Evolutionary conservation across 306 rosid species (phyloP), one percentile per base, ranked within the genome.

Genomic region (Oxytropis ochrocephala): DNA sequence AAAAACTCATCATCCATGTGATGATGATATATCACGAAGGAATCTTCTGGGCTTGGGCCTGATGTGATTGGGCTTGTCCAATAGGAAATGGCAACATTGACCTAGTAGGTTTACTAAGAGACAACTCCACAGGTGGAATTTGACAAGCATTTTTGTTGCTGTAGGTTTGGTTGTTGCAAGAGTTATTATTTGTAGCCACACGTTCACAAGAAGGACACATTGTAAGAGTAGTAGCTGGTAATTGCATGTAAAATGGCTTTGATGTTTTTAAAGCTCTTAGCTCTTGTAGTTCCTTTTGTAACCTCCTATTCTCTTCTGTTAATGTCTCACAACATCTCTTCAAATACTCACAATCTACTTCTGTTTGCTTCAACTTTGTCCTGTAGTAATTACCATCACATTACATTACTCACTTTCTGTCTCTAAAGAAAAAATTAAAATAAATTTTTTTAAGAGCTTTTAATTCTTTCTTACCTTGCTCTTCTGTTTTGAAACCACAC

Each of bases 401-500:
- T 38, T 8, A 8, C 43, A 4, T 5, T 11, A 1, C 7, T 12
- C 55, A 2, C 19, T 49, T 7, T 16, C 1, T 11, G 17, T 17
- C 5, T 74, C 61, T 24, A 47, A 14, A 5, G 0, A 8, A 38
- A 9, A 14, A 5, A 6, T 27, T 32, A 11, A 2, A 49, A 50
- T 18, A 14, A 48, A 48, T 16, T 9, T 11, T 21, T 33, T 7
- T 1, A 33, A 33, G 1, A 33, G 8, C 8, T 33, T 33, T 33
- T 33, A 7, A 0, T 33, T 33, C 38, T 33, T 32, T 32, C 36
- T 36, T 38, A 94, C 99, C 99, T 95, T 51, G 99, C 99, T 72
- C 99, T 91, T 83, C 99, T 83, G 49, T 95, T 95, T 70, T 95
- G 99, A 80, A 95, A 95, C 99, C 99, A 95, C 4, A 95, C 99